Evolutionary conservation across 2,329 filamentous ascomycete species (phyloP).

Genomic region (Penicillium sp.): DNA sequence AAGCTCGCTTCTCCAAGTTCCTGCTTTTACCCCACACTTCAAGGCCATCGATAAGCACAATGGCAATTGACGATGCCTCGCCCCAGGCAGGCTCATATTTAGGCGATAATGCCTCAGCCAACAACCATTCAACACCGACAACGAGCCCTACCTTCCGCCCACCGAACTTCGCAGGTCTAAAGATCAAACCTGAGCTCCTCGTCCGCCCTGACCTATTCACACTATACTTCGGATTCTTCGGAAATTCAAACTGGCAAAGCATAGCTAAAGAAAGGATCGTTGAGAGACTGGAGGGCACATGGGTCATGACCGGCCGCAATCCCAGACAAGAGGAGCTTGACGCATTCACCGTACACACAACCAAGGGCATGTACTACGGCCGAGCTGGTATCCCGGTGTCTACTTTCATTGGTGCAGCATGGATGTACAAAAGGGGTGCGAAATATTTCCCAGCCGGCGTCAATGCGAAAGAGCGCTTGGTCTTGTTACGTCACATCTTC

Average conservation of each 20-base stretch:
- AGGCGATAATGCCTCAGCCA: slow-evolving; percentile 1
- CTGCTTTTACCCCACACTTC: not conserved
- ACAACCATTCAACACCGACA: slow-evolving; percentile 11
- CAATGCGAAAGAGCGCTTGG: not conserved
- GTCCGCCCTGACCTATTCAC: slow-evolving; percentile 26
- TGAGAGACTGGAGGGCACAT: slow-evolving; percentile 21
- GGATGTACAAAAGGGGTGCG: not conserved
- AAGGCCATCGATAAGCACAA: slow-evolving; percentile 7
- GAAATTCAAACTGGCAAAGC: slow-evolving; percentile 19
- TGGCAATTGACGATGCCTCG: slow-evolving; percentile 28
- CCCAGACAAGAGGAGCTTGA: slow-evolving; percentile 38
- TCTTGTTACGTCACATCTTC: not conserved
- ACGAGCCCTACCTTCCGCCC: slow-evolving; percentile 9
- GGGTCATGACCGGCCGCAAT: slow-evolving; percentile 24
- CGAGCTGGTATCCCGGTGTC: slow-evolving; percentile 23
- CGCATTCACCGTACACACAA: slow-evolving; percentile 25
- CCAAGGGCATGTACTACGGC: slow-evolving; percentile 21
- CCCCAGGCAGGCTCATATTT: slow-evolving; percentile 13
- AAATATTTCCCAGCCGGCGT: not conserved
- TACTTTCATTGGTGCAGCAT: not conserved
- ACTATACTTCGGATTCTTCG: slow-evolving; percentile 30
- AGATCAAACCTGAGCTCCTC: slow-evolving; percentile 27
- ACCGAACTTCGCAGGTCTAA: not conserved
- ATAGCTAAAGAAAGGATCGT: slow-evolving; percentile 1
- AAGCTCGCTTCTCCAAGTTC: not conserved